These are phyloP conservation scores for Voacanga thouarsii DNA, from an alignment of 257 asterid species.

Conservation along the genomic window DNA sequence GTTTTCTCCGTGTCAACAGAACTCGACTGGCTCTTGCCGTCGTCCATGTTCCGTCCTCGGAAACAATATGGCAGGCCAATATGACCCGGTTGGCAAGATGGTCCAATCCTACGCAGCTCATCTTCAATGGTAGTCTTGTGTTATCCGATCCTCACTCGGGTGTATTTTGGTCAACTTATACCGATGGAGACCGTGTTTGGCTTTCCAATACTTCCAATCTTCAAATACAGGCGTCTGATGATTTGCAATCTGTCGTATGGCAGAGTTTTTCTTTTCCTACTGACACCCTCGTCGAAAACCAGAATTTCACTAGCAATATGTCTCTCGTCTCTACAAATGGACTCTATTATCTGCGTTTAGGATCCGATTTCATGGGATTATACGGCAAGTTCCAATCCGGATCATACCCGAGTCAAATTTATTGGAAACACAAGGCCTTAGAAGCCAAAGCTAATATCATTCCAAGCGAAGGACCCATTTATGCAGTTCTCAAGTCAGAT, in stretches of 20 bases:
- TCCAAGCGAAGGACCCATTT: conserved; percentile 54
- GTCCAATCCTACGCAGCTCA: conserved; percentile 45
- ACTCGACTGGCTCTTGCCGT: conserved; percentile 48
- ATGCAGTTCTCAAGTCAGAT: conserved; percentile 47
- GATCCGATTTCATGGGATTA: conserved; percentile 58
- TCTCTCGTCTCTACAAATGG: conserved; percentile 61
- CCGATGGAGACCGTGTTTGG: conserved; percentile 59
- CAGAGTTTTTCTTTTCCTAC: conserved; percentile 77
- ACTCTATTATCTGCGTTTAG: conserved; percentile 70
- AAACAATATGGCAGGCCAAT: conserved; percentile 58
- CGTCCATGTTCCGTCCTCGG: conserved; percentile 63
- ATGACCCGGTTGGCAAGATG: conserved; percentile 48
- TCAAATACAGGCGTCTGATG: conserved; percentile 29
- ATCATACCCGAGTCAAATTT: conserved; percentile 47
- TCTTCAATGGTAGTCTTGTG: conserved; percentile 72
- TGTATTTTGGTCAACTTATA: conserved; percentile 73
- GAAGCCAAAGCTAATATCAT: conserved; percentile 65
- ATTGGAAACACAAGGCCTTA: conserved; percentile 59
- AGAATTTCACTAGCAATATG: conserved; percentile 67
- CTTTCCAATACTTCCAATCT: conserved; percentile 74
- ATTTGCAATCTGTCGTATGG: conserved; percentile 37
- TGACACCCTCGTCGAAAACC: conserved; percentile 82
- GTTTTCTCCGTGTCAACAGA: conserved; percentile 59
- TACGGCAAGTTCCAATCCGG: conserved; percentile 40
- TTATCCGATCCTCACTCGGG: conserved; percentile 58